phyloP scores from a whole-genome alignment of 169 alveolate genomes.

The Perkinsus olseni region DNA sequence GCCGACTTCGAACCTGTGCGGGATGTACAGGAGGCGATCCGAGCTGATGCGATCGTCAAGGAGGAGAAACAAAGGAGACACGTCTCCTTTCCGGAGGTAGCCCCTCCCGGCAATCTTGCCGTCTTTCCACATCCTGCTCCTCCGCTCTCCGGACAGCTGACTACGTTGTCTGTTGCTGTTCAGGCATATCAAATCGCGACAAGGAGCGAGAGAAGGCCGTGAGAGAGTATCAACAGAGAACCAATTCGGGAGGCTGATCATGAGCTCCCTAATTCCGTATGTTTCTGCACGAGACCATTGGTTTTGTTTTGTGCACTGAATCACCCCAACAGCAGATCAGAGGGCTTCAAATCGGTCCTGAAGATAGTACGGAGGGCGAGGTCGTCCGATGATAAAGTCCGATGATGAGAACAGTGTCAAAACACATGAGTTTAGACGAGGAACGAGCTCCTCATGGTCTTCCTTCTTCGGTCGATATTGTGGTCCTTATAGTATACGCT shows the following conservation, averaged over 20 bases:
- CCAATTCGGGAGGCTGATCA: not conserved
- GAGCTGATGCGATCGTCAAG: not conserved
- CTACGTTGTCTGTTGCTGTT: not conserved
- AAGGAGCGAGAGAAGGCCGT: not conserved
- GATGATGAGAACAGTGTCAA: too few species aligned
- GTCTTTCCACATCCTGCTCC: too few species aligned
- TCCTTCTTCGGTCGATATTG: too few species aligned
- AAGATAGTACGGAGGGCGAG: too few species aligned
- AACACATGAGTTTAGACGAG: too few species aligned
- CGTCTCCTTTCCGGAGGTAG: not conserved
- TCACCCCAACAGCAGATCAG: too few species aligned
- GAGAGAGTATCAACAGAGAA: not conserved
- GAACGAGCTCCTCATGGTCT: too few species aligned
- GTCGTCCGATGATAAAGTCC: too few species aligned
- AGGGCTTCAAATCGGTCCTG: too few species aligned
- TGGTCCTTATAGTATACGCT: too few species aligned
- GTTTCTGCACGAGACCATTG: not conserved
- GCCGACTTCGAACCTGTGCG: not conserved
- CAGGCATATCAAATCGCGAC: not conserved
- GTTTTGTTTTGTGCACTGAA: not conserved
- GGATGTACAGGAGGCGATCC: not conserved
- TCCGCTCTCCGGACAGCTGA: not conserved
- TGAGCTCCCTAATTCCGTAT: not conserved
- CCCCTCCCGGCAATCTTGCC: not conserved
- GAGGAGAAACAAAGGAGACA: not conserved